Evolutionary conservation across 2,329 filamentous ascomycete genomes (phyloP).

Genomic region (Aspergillus tanneri): DNA sequence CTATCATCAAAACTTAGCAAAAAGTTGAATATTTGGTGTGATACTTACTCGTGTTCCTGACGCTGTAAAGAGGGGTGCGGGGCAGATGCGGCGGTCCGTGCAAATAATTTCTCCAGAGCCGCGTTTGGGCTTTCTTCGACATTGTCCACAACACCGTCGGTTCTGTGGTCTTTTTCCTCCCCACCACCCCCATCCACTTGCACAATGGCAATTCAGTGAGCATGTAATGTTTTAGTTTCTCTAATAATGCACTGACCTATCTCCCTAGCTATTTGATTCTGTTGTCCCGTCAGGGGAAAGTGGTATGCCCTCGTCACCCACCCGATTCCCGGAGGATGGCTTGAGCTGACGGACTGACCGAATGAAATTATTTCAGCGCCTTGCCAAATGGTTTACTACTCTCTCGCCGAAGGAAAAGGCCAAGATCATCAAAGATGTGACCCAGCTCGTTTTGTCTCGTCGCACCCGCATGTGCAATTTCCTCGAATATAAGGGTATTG

Average conservation of each 20-base stretch:
- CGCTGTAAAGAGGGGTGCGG: constrained; percentile 7
- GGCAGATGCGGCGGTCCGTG: constrained; percentile 19
- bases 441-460: constrained; percentile 91
- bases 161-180: constrained; percentile 16
- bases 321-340: constrained; percentile 30
- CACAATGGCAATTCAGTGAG: constrained; percentile 40
- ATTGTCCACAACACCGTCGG: constrained; percentile 12
- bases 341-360: constrained; percentile 24
- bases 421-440: constrained; percentile 99
- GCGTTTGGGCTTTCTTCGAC: constrained; percentile 8
- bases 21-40: no score
- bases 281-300: constrained; percentile 97
- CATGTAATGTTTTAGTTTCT: neutral
- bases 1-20: no score
- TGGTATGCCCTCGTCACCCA: constrained; percentile 65
- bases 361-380: constrained; percentile 64
- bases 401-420: constrained; percentile 97
- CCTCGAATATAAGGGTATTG: constrained; percentile 94
- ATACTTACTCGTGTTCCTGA: no score
- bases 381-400: constrained; percentile 99
- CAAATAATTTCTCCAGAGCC: constrained; percentile 19
- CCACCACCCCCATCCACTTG: constrained; percentile 4
- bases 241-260: constrained; percentile 19
- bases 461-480: constrained; percentile 99
- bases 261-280: constrained; percentile 86